A percentile compares a stretch with the other conserved stretches of the same genome.
phyloP scores from a whole-genome alignment of 202 grass and related monocot genomes.

The Bolboschoenoplectus hybrid region DNA sequence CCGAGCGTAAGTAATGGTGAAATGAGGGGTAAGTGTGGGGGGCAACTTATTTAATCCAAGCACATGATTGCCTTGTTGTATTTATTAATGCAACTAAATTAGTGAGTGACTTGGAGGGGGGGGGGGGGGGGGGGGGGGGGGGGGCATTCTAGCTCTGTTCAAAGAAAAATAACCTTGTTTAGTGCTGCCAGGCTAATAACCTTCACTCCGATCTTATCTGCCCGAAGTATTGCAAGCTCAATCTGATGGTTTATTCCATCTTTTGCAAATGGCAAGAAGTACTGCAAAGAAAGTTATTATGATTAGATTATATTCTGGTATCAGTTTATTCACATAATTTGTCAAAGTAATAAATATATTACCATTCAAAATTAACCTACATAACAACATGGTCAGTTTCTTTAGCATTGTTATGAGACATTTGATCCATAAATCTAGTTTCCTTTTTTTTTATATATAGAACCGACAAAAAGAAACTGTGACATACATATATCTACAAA shows the following conservation, averaged over 20 bases:
- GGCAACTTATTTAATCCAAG: neutral
- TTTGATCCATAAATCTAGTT: no score
- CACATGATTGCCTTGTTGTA: constrained; percentile 10
- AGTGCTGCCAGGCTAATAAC: constrained; percentile 92
- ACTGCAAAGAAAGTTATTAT: constrained; percentile 41
- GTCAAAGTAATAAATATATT: neutral
- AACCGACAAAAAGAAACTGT: neutral
- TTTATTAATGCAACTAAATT: neutral
- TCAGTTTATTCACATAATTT: neutral
- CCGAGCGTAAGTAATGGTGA: neutral
- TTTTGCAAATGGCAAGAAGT: constrained; percentile 82
- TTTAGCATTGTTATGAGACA: neutral
- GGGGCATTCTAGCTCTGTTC: neutral
- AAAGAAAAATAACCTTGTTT: constrained; percentile 63
- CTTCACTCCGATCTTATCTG: constrained; percentile 85
- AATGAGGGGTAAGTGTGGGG: neutral
- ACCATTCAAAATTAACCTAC: neutral
- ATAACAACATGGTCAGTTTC: neutral
- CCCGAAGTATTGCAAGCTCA: constrained; percentile 82
- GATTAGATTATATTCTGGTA: neutral
- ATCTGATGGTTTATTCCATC: constrained; percentile 83
- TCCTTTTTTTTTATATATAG: neutral
- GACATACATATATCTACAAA: neutral
- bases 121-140: neutral
- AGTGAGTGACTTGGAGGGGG: neutral